Conservation (phyloP, 176 grass and related monocot species). For the Ananas comosus region DNA sequence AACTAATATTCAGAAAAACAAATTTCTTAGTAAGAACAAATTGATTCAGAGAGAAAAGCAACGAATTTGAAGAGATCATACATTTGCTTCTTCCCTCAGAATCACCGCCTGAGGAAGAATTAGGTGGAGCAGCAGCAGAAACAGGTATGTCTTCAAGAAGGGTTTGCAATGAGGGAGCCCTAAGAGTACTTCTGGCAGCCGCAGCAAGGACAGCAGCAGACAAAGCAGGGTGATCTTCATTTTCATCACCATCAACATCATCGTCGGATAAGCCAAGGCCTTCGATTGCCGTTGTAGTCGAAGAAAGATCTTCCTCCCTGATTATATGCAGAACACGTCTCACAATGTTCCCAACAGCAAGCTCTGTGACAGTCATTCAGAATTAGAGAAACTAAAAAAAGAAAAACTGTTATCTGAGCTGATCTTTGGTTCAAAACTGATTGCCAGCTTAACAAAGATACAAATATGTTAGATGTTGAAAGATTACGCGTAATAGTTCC, state of each 20-base stretch:
- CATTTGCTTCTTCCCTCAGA: conserved; percentile 94
- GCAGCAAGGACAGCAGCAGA: conserved; percentile 83
- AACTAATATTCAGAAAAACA: conserved; percentile 1
- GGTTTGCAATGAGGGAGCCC: conserved; percentile 88
- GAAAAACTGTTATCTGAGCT: not conserved
- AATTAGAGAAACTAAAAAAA: not conserved
- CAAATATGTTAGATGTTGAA: too few relatives aligned
- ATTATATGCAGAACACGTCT: conserved; percentile 94
- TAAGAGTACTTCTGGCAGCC: conserved; percentile 81
- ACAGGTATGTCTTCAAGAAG: conserved; percentile 81
- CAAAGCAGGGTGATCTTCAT: conserved; percentile 53
- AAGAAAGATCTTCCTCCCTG: conserved; percentile 86
- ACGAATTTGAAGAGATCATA: conserved; percentile 27
- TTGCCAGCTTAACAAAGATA: too few relatives aligned
- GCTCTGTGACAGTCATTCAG: conserved; percentile 31
- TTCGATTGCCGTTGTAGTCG: conserved; percentile 53
- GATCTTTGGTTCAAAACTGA: too few relatives aligned
- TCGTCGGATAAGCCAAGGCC: conserved; percentile 61
- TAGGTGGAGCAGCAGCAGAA: conserved; percentile 33
- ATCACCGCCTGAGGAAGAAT: conserved; percentile 57
- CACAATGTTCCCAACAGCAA: conserved; percentile 92
- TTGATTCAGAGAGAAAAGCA: not conserved
- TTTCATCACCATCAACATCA: conserved; percentile 50
- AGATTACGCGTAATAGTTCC: too few relatives aligned
- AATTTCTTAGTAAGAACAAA: not conserved